Conservation (phyloP, 2,329 filamentous ascomycete genomes). For the Ophiognomonia clavigignenti-juglandacearum region DNA sequence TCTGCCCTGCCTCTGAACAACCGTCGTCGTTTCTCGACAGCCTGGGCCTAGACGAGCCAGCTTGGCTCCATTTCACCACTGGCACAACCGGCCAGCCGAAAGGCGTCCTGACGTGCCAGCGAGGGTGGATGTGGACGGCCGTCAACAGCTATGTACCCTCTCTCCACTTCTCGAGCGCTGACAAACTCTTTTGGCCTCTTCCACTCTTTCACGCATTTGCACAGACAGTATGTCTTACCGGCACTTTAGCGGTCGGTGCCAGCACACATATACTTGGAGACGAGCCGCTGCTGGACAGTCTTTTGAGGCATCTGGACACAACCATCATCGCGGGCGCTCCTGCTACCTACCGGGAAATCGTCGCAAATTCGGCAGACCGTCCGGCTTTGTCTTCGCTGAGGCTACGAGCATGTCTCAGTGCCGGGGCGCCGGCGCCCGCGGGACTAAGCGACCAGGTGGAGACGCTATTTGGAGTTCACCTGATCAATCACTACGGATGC, state of each 20-base stretch:
- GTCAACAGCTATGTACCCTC: background rate
- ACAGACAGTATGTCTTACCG: slow-evolving; percentile 1
- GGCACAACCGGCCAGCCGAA: slow-evolving; percentile 4
- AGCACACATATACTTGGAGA: background rate
- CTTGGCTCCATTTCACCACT: slow-evolving; percentile 5
- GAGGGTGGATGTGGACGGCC: slow-evolving; percentile 1
- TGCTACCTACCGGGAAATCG: background rate
- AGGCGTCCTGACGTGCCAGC: background rate
- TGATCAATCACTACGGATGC: slow-evolving; percentile 2
- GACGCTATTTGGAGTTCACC: background rate
- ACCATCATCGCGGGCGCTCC: slow-evolving; percentile 2
- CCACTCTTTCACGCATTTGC: slow-evolving; percentile 1
- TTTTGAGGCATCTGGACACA: background rate
- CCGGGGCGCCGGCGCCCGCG: background rate
- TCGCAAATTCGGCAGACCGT: background rate
- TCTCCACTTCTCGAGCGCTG: background rate
- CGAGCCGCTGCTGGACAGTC: background rate
- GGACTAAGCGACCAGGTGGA: background rate
- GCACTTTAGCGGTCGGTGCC: background rate
- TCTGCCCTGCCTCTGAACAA: background rate
- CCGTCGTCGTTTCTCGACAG: background rate
- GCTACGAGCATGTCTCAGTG: background rate
- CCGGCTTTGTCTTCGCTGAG: background rate
- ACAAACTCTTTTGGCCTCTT: slow-evolving; percentile 3
- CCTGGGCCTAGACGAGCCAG: background rate